These are phyloP conservation scores for Metschnikowia baotianmanensis DNA, from an alignment of 805 yeast genomes.

Conservation along the genomic window DNA sequence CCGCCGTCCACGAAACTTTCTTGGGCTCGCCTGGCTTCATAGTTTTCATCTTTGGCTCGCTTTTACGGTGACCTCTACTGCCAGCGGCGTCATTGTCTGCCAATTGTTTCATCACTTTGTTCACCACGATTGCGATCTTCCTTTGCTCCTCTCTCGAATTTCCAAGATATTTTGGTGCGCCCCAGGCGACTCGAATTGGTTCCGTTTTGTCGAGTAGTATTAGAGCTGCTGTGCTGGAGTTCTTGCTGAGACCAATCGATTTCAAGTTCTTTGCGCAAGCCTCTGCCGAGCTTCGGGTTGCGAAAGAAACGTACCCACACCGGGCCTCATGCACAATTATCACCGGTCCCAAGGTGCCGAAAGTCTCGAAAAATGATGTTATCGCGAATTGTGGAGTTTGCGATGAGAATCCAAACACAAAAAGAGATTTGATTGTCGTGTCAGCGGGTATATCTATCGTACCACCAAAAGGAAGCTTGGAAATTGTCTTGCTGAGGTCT, in stretches of 20 bases:
- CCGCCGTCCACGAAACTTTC: not conserved
- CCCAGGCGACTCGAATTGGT: constrained; percentile 58
- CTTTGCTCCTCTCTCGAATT: constrained; percentile 41
- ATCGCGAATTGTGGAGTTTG: constrained; percentile 64
- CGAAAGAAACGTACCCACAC: constrained; percentile 63
- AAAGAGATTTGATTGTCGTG: constrained; percentile 51
- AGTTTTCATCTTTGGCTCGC: not conserved
- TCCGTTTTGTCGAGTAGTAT: constrained; percentile 29
- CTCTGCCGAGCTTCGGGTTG: constrained; percentile 51
- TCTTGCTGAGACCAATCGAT: constrained; percentile 26
- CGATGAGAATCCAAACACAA: constrained; percentile 71
- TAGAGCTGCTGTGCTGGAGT: constrained; percentile 31
- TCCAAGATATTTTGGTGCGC: constrained; percentile 45
- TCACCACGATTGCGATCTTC: constrained; percentile 50
- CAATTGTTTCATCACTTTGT: constrained; percentile 51
- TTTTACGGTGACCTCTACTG: constrained; percentile 3
- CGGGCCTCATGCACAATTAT: constrained; percentile 55
- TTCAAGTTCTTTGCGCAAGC: constrained; percentile 26
- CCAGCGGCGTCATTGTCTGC: constrained; percentile 39
- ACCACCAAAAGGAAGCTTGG: constrained; percentile 69
- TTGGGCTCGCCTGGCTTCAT: not conserved
- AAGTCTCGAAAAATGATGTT: constrained; percentile 44
- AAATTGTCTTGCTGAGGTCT: constrained; percentile 38
- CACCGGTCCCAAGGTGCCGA: constrained; percentile 48
- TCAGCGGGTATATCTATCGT: constrained; percentile 41